Base-by-base conservation (phyloP, 257 asterid species). In the Solanum habrochaites region DNA sequence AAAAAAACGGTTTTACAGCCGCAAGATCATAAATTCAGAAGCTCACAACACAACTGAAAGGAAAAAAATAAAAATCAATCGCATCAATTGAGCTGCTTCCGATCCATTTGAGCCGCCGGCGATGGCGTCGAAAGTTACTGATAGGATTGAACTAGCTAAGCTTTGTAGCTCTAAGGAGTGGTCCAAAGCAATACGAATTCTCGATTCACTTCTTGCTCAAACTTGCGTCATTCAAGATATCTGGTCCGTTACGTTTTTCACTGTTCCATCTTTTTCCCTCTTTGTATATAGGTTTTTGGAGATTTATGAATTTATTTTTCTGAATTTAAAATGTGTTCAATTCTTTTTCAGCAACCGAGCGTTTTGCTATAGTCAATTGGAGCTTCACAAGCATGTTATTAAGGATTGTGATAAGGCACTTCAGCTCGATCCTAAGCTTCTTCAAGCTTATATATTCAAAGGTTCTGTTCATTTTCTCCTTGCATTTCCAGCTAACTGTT, bases 181-280 rank as follows among this genome's bases (percentile, higher is more conserved):
- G 99, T 97, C 99, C 67, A 97, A 95, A 93, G 99, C 99, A 21
- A 97, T 97, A 74, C 98, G 99, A 49, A 88, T 94, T 89, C 98
- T 97, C 90, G 98, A 97, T 93, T 92, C 96, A 70, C 93, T 97
- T 85, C 90, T 97, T 25, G 88, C 98, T 14, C 88, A 88, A 81
- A 91, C 97, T 77, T 92, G 92, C 88, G 87, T 73, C 90, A 90
- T 95, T 87, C 98, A 97, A 91, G 99, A 97, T 91, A 93, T 97
- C 90, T 95, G 99, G 99, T 97, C 40, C 86, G 85, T 83, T 47
- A 14, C 47, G 56, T 58, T 56, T 87, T 21, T 58, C 83, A 42
- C 37, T 13, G 49, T 37, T 40, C 42, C 9, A 29, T 70, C 6
- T 37, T 29, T 16, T 67, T 6, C 3, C 18, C 37, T 13, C 3